Evolutionary conservation across 179 eudicot genomes (phyloP).

Genomic region (Actinidia polygama): DNA sequence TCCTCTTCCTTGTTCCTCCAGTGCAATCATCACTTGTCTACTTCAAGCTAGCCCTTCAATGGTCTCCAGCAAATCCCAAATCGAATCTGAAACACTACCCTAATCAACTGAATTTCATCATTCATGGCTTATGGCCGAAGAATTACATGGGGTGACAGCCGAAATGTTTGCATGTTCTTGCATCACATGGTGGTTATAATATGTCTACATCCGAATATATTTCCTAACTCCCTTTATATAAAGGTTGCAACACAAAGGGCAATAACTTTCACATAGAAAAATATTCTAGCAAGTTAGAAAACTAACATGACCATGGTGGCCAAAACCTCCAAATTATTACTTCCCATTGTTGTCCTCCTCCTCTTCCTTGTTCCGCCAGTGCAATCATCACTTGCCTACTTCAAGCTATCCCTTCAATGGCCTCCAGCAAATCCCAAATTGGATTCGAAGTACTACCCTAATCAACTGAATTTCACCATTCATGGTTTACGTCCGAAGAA

Average conservation of each 20-base stretch:
- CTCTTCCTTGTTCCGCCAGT: neutral
- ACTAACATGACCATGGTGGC: too few relatives aligned
- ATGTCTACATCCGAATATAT: too few relatives aligned
- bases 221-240: too few relatives aligned
- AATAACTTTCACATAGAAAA: too few relatives aligned
- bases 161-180: too few relatives aligned
- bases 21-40: neutral
- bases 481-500: neutral
- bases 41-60: neutral
- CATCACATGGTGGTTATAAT: too few relatives aligned
- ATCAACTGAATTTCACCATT: neutral
- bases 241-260: too few relatives aligned
- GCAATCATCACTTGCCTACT: neutral
- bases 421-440: neutral
- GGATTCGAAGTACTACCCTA: neutral
- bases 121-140: neutral
- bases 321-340: neutral
- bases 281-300: too few relatives aligned
- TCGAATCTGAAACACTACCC: too few relatives aligned
- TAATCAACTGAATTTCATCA: neutral
- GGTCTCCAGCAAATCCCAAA: neutral
- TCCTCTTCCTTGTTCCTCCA: neutral
- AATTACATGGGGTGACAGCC: neutral
- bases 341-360: neutral
- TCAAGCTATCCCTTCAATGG: neutral